These are phyloP conservation scores for Tolypocladium amazonense DNA, from an alignment of 2,329 filamentous ascomycete genomes.

Conservation along the genomic window DNA sequence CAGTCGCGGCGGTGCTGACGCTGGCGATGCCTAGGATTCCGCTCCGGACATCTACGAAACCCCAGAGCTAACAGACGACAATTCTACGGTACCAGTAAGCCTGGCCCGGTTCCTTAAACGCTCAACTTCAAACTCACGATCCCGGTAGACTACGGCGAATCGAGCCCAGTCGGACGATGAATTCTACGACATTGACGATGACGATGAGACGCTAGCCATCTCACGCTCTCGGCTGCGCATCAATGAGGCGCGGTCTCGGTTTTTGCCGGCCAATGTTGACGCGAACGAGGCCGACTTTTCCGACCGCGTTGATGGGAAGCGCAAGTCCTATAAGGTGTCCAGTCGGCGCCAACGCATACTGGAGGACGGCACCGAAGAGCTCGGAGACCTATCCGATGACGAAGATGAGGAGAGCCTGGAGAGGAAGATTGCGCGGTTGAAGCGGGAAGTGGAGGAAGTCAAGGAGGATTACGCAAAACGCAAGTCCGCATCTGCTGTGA, in stretches of 20 bases:
- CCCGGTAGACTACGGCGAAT: slow-evolving; percentile 39
- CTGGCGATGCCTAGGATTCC: slow-evolving; percentile 52
- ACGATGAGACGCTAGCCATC: slow-evolving; percentile 56
- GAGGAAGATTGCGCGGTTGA: slow-evolving; percentile 69
- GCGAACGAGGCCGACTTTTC: slow-evolving; percentile 77
- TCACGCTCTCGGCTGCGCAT: slow-evolving; percentile 67
- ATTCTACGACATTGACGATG: slow-evolving; percentile 46
- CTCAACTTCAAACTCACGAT: slow-evolving; percentile 11
- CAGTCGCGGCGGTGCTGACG: slow-evolving; percentile 3
- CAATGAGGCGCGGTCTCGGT: slow-evolving; percentile 69
- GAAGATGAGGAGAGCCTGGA: slow-evolving; percentile 66
- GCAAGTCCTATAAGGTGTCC: slow-evolving; percentile 72
- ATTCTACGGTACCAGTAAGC: slow-evolving; percentile 70
- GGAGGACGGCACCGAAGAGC: slow-evolving; percentile 52
- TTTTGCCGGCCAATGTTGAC: slow-evolving; percentile 66
- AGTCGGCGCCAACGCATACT: slow-evolving; percentile 54
- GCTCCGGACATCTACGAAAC: slow-evolving; percentile 96
- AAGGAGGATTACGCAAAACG: slow-evolving; percentile 50
- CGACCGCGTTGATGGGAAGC: slow-evolving; percentile 72
- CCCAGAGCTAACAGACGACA: slow-evolving; percentile 82
- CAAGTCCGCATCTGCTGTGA: slow-evolving; percentile 33
- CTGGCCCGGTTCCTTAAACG: not conserved
- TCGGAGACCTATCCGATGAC: slow-evolving; percentile 69
- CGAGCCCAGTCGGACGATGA: slow-evolving; percentile 51
- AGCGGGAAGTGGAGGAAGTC: slow-evolving; percentile 70